phyloP scores from a whole-genome alignment of 805 yeast species.

The Deakozyma indianensis region DNA sequence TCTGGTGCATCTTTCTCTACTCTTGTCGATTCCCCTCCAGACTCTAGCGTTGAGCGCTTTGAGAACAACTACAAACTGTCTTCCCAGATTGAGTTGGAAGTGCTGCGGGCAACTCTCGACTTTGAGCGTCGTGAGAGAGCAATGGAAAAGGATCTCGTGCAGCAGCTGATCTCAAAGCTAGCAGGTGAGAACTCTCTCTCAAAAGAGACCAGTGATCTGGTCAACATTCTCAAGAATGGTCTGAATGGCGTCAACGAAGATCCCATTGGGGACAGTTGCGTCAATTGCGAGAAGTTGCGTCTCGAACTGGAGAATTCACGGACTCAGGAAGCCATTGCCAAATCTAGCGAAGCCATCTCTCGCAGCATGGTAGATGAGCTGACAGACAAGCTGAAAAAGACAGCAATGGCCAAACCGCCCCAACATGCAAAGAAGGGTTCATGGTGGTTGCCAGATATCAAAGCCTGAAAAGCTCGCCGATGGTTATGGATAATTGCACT shows the following conservation, averaged over 20 bases:
- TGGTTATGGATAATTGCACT: no score
- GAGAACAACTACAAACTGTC: constrained; percentile 1
- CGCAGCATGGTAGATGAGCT: constrained; percentile 17
- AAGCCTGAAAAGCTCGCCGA: background rate
- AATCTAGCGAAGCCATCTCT: constrained; percentile 17
- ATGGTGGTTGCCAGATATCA: background rate
- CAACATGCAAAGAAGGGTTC: background rate
- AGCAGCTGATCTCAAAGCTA: constrained; percentile 2
- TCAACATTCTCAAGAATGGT: constrained; percentile 1
- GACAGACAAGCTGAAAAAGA: constrained; percentile 7
- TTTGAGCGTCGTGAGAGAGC: constrained; percentile 8
- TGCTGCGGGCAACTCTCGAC: constrained; percentile 6
- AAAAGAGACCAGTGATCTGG: background rate
- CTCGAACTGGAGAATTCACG: constrained; percentile 16
- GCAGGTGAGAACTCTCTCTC: background rate
- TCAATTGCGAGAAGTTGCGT: constrained; percentile 15
- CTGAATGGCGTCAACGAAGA: constrained; percentile 1
- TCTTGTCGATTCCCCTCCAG: background rate
- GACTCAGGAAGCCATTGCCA: constrained; percentile 6
- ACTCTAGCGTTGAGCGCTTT: constrained; percentile 1
- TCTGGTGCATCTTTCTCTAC: constrained; percentile 2
- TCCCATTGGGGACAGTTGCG: constrained; percentile 6
- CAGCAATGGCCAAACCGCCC: background rate
- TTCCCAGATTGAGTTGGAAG: constrained; percentile 3
- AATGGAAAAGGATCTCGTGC: constrained; percentile 4